Evolutionary conservation across 257 asterid species (phyloP).

Genomic region (Solanum pennellii): DNA sequence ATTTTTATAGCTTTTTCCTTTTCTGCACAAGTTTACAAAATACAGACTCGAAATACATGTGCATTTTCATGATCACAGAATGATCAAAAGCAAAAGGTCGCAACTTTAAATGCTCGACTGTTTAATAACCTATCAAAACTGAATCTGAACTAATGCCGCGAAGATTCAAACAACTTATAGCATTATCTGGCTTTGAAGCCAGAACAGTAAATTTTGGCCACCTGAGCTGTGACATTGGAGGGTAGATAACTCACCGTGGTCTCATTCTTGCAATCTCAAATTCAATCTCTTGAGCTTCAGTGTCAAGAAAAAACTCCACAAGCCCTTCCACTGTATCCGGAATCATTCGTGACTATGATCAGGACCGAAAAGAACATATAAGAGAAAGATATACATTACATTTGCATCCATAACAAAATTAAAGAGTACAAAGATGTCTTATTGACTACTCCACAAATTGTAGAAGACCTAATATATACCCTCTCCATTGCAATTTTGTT

Average conservation of each 20-base stretch:
- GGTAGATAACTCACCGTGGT: slow-evolving; percentile 45
- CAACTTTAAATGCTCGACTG: background rate
- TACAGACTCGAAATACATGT: background rate
- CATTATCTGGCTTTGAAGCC: background rate
- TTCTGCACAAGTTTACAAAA: background rate
- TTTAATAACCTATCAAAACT: background rate
- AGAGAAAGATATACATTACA: background rate
- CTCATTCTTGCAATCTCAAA: slow-evolving; percentile 80
- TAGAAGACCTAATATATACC: background rate
- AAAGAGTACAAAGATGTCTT: background rate
- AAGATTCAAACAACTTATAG: background rate
- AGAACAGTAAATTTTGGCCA: background rate
- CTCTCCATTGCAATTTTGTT: background rate
- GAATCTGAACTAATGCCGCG: background rate
- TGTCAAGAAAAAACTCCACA: slow-evolving; percentile 85
- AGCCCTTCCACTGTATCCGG: slow-evolving; percentile 49
- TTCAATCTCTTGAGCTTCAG: slow-evolving; percentile 90
- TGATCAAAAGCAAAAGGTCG: background rate
- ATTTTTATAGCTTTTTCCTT: background rate
- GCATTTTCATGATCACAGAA: background rate
- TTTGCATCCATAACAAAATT: background rate
- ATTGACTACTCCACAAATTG: background rate
- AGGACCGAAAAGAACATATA: background rate
- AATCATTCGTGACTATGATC: slow-evolving; percentile 51
- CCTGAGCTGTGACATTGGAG: background rate